Evolutionary conservation across 805 yeast genomes (phyloP), one percentile per base, ranked within the genome.

Genomic region (Starmerella bacillaris): DNA sequence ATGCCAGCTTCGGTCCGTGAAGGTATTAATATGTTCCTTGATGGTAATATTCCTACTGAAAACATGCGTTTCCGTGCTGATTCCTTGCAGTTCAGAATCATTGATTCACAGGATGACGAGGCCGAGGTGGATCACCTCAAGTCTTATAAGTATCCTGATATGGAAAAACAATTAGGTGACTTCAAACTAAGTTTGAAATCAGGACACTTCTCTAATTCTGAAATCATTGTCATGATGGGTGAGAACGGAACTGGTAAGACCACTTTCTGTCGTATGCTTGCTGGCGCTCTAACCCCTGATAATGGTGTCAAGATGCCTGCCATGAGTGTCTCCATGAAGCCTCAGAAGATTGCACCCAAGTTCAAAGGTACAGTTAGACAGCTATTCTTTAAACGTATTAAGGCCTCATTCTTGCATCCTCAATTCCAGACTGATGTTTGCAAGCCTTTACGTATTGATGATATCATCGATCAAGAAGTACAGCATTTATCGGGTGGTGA

Each of bases 211-310:
- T 75, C 92, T 37, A 92, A 89, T 58, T 79, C 94, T 29, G 98
- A 89, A 65, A 89, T 89, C 50, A 68, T 89, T 51, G 98, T 89
- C 38, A 80, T 89, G 94, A 86, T 89, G 93, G 99, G 99, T 57
- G 98, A 89, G 64, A 89, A 89, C 59, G 99, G 99, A 65, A 89
- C 98, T 15, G 99, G 99, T 66, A 89, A 89, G 65, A 89, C 99
- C 28, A 89, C 99, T 12, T 75, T 89, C 65, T 86, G 95, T 70
- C 79, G 78, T 58, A 64, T 89, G 51, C 67, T 89, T 51, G 96
- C 99, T 17, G 98, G 96, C 54, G 82, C 82, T 19, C 67, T 80
- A 47, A 67, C 77, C 33, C 86, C 98, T 21, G 98, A 89, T 60
- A 70, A 68, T 47, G 80, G 80, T 38, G 56, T 63, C 41, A 72